Percentiles rank a stretch among this genome's conserved stretches.
Conservation (phyloP, 805 yeast genomes). For the Lipomyces mesembrius region DNA sequence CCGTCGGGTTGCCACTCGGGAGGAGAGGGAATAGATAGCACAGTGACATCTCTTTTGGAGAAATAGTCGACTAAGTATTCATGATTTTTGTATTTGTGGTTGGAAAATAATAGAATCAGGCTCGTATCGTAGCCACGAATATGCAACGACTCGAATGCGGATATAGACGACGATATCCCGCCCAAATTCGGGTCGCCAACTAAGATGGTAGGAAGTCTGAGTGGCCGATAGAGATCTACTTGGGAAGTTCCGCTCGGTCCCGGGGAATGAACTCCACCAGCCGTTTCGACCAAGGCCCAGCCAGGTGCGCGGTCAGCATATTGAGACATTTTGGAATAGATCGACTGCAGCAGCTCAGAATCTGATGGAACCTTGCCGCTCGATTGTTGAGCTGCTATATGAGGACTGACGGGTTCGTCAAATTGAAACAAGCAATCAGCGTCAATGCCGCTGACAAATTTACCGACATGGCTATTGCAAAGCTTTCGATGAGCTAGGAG, state of each 20-base stretch:
- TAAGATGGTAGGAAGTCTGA: conserved; percentile 3
- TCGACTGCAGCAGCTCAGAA: conserved; percentile 1
- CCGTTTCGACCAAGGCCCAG: conserved; percentile 4
- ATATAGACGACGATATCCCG: conserved; percentile 7
- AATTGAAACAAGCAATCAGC: conserved; percentile 4
- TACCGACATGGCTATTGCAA: neutral
- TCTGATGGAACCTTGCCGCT: neutral
- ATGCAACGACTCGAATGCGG: conserved; percentile 7
- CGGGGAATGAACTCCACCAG: conserved; percentile 8
- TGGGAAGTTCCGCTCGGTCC: conserved; percentile 4
- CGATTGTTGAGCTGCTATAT: conserved; percentile 1
- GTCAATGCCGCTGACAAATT: neutral
- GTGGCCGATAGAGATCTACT: conserved; percentile 5
- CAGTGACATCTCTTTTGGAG: neutral
- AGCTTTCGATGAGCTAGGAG: neutral
- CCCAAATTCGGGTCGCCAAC: conserved; percentile 4
- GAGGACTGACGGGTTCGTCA: conserved; percentile 8
- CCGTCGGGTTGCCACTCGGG: conserved; percentile 4
- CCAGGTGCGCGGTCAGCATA: neutral
- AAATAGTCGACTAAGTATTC: conserved; percentile 3
- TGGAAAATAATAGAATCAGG: neutral
- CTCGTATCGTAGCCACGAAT: conserved; percentile 2
- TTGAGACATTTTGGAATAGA: conserved; percentile 3
- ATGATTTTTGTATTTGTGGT: conserved; percentile 1
- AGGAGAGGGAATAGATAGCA: neutral